Evolutionary conservation across 2,329 filamentous ascomycete species (phyloP).

Genomic region (Colletotrichum scovillei): DNA sequence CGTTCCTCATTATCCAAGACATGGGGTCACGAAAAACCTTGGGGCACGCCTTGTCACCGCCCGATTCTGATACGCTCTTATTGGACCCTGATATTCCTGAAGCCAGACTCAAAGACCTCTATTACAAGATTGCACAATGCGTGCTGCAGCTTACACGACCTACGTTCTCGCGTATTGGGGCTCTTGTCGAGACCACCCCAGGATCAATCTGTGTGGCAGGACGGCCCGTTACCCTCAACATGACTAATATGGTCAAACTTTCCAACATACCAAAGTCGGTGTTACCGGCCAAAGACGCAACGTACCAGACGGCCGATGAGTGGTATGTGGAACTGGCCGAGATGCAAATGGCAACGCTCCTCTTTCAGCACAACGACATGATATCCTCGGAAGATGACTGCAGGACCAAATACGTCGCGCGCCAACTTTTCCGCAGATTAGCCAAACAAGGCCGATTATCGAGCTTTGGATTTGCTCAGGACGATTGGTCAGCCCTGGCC

Average conservation of each 20-base stretch:
- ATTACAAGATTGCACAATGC: constrained; percentile 50
- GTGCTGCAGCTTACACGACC: constrained; percentile 50
- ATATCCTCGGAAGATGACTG: constrained; percentile 46
- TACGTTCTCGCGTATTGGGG: constrained; percentile 52
- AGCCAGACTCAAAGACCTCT: constrained; percentile 44
- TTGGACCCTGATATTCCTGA: constrained; percentile 41
- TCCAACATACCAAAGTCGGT: constrained; percentile 40
- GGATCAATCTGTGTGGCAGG: constrained; percentile 42
- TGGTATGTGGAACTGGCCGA: constrained; percentile 51
- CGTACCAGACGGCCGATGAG: constrained; percentile 44
- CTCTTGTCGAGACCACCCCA: constrained; percentile 42
- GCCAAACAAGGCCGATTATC: constrained; percentile 2
- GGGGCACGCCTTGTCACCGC: constrained; percentile 16
- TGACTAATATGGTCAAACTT: constrained; percentile 50
- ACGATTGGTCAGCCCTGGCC: constrained; percentile 8
- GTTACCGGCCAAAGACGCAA: constrained; percentile 38
- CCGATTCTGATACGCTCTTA: neutral
- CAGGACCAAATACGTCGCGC: constrained; percentile 47
- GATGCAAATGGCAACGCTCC: constrained; percentile 48
- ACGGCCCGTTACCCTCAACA: constrained; percentile 54
- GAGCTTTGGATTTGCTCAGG: constrained; percentile 16
- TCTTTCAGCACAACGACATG: constrained; percentile 51
- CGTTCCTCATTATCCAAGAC: constrained; percentile 44
- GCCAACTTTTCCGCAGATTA: constrained; percentile 16
- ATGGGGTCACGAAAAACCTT: constrained; percentile 34